Evolutionary conservation across 2,329 filamentous ascomycete species (phyloP).

Genomic region (Sphaerulina vaccinii): DNA sequence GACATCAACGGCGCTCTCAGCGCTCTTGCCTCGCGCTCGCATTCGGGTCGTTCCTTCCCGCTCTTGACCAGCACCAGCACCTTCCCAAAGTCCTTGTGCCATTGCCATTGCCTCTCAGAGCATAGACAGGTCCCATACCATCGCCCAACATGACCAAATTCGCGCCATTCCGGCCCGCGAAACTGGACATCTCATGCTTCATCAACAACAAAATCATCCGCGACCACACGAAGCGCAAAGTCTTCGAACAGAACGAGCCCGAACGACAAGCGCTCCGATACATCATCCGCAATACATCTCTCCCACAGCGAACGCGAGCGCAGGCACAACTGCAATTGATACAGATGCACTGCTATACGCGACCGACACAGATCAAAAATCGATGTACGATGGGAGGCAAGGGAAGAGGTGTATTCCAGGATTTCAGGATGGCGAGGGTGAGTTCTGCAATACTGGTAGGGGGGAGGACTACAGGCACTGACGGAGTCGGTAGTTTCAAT

Average conservation of each 20-base stretch:
- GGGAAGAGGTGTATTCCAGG: slow-evolving; percentile 82
- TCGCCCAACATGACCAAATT: slow-evolving; percentile 59
- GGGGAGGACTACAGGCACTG: not conserved
- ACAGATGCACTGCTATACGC: slow-evolving; percentile 95
- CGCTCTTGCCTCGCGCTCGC: not conserved
- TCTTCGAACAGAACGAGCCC: slow-evolving; percentile 80
- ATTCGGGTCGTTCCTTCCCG: not conserved
- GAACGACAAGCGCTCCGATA: slow-evolving; percentile 82
- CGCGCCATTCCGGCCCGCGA: slow-evolving; percentile 64
- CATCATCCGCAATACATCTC: slow-evolving; percentile 86
- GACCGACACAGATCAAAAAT: slow-evolving; percentile 90
- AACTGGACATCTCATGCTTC: slow-evolving; percentile 83
- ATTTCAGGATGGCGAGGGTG: slow-evolving; percentile 90
- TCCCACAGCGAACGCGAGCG: slow-evolving; percentile 77
- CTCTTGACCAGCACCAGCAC: not conserved
- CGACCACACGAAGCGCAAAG: slow-evolving; percentile 95
- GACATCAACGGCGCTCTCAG: slow-evolving; percentile 11
- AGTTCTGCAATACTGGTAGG: slow-evolving; percentile 38
- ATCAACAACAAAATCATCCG: slow-evolving; percentile 84
- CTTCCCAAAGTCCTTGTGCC: too few relatives aligned
- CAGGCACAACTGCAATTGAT: slow-evolving; percentile 90
- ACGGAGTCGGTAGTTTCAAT: slow-evolving; percentile 68
- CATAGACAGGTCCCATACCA: too few relatives aligned
- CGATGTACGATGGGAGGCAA: slow-evolving; percentile 91
- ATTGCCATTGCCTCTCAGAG: too few relatives aligned